These are phyloP conservation scores for Fusarium nurragi DNA, from an alignment of 2,329 filamentous ascomycete species.

Conservation along the genomic window DNA sequence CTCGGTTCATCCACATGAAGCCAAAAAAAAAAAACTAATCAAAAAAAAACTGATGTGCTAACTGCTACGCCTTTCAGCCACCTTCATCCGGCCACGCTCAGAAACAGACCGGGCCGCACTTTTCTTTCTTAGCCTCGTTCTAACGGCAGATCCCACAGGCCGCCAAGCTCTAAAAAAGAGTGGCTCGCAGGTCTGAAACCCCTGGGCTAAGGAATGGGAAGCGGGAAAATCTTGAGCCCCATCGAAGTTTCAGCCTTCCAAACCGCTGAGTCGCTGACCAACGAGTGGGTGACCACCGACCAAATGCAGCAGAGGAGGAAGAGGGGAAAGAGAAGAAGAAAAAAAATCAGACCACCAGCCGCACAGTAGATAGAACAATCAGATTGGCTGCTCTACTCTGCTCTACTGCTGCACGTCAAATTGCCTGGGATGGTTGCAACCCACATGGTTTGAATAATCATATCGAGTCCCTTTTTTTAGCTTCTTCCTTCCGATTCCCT, in stretches of 20 bases:
- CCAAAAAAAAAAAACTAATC: no score
- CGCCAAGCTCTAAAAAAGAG: constrained; percentile 30
- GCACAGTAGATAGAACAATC: constrained; percentile 7
- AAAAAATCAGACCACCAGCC: not conserved
- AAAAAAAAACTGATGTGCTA: no score
- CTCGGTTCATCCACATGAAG: not conserved
- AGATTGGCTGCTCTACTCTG: constrained; percentile 22
- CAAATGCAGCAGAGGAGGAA: constrained; percentile 6
- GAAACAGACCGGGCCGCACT: constrained; percentile 19
- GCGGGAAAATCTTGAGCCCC: constrained; percentile 14
- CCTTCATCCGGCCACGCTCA: constrained; percentile 13
- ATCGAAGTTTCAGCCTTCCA: constrained; percentile 34
- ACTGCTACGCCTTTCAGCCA: constrained; percentile 12
- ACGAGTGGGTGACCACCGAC: constrained; percentile 1
- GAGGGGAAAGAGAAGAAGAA: not conserved
- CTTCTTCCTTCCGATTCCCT: constrained; percentile 14
- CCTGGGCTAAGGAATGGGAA: constrained; percentile 18
- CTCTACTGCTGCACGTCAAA: constrained; percentile 42
- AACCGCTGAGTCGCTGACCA: constrained; percentile 4
- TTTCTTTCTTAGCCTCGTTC: constrained; percentile 22
- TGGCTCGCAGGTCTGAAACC: constrained; percentile 22
- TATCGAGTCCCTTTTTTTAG: constrained; percentile 36
- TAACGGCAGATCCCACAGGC: constrained; percentile 26
- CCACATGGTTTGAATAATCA: constrained; percentile 13
- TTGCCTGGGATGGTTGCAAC: constrained; percentile 29